A percentile compares a stretch with the other conserved stretches of the same genome.
phyloP scores from a whole-genome alignment of 2,329 filamentous ascomycete genomes.

The Truncatella angustata region DNA sequence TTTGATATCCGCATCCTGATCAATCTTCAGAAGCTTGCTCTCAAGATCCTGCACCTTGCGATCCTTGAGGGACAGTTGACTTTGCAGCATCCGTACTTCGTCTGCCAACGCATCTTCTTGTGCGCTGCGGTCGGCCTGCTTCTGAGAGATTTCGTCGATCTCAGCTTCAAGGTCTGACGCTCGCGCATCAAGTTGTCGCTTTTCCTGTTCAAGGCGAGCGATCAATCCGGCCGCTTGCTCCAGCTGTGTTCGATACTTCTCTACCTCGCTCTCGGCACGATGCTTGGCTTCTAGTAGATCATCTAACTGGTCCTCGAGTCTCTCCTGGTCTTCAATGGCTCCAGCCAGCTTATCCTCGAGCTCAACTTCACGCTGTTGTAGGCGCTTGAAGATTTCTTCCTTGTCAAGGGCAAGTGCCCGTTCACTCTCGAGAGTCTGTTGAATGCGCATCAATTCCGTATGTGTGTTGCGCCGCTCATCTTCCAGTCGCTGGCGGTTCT shows the following conservation, averaged over 20 bases:
- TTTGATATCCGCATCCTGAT: conserved; percentile 88
- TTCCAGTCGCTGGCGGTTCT: conserved; percentile 76
- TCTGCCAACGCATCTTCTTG: conserved; percentile 76
- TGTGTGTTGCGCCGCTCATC: conserved; percentile 88
- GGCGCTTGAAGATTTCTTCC: conserved; percentile 97
- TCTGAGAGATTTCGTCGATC: conserved; percentile 67
- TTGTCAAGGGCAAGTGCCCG: conserved; percentile 94
- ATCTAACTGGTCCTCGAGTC: conserved; percentile 90
- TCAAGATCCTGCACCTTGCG: conserved; percentile 88
- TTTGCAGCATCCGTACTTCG: conserved; percentile 88
- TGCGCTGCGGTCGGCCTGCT: conserved; percentile 70
- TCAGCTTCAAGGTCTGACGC: conserved; percentile 69
- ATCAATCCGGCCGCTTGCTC: conserved; percentile 92
- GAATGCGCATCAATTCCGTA: conserved; percentile 81
- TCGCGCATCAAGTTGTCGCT: conserved; percentile 67
- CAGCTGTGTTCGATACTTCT: conserved; percentile 74
- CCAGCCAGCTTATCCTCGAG: conserved; percentile 90
- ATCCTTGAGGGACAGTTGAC: conserved; percentile 84
- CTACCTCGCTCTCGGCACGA: conserved; percentile 79
- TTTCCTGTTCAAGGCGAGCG: conserved; percentile 80
- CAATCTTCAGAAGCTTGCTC: conserved; percentile 74
- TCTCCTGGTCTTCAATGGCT: conserved; percentile 90
- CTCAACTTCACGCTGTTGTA: conserved; percentile 88
- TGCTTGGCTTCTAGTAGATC: conserved; percentile 86
- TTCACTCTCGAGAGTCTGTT: conserved; percentile 94